Conservation (phyloP, 148 eudicot species). For the Rhododendron mucronatum region DNA sequence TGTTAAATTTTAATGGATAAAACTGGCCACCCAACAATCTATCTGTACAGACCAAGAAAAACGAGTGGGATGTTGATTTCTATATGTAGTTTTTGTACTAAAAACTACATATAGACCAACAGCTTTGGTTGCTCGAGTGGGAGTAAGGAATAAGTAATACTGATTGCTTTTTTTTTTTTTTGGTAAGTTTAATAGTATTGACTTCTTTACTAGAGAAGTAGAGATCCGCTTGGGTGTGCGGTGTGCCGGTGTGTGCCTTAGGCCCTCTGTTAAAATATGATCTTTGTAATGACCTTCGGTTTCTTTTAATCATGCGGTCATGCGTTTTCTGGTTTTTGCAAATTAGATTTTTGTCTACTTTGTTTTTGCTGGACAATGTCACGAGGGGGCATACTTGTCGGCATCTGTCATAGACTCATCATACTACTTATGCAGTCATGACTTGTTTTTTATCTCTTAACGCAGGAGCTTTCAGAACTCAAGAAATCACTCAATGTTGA, state of each 20-base stretch:
- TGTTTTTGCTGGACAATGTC: background rate
- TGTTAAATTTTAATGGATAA: background rate
- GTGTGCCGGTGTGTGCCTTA: background rate
- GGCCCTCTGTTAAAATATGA: background rate
- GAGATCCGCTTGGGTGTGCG: background rate
- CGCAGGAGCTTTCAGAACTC: constrained; percentile 79
- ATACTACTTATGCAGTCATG: background rate
- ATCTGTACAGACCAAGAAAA: background rate
- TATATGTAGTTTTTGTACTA: background rate
- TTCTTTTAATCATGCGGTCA: background rate
- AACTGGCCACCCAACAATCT: background rate
- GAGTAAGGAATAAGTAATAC: background rate
- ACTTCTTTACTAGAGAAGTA: background rate
- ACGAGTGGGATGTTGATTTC: background rate
- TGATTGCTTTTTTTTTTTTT: no score
- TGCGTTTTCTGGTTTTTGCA: background rate
- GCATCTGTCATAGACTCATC: background rate
- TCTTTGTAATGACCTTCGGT: background rate
- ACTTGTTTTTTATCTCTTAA: background rate
- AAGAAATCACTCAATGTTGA: constrained; percentile 80
- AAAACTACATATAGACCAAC: background rate
- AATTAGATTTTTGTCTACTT: background rate
- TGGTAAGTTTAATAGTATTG: background rate
- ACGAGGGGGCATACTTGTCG: background rate
- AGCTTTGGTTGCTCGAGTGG: background rate